Evolutionary conservation across 208 protist species (phyloP).

Genomic region (Trypanosoma lewisi): DNA sequence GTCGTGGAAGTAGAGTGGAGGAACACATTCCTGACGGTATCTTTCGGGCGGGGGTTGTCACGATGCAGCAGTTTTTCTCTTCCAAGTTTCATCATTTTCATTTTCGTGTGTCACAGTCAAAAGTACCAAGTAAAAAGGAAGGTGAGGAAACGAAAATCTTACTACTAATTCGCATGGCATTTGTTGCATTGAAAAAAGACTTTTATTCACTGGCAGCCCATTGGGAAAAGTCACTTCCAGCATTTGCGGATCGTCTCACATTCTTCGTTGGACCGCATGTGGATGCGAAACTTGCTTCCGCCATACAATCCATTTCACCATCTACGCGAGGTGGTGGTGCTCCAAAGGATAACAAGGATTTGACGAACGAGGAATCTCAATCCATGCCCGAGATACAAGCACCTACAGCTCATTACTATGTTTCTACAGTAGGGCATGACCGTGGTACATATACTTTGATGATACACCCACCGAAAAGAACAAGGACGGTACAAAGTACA

Average conservation of each 20-base stretch:
- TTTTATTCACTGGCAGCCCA: conserved; percentile 27
- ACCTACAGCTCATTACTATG: conserved; percentile 24
- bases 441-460: conserved; percentile 25
- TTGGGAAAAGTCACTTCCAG: conserved; percentile 18
- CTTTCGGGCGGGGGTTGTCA: conserved; percentile 55
- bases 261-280: conserved; percentile 9
- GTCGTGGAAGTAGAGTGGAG: conserved; percentile 40
- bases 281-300: conserved; percentile 6
- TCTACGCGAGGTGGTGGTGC: background rate
- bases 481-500: background rate
- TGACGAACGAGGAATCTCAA: background rate
- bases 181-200: conserved; percentile 33
- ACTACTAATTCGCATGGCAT: conserved; percentile 56
- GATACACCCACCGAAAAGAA: conserved; percentile 6
- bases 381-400: background rate
- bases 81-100: conserved; percentile 69
- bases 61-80: conserved; percentile 52
- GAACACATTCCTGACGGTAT: conserved; percentile 58
- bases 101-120: conserved; percentile 29
- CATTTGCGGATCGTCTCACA: conserved; percentile 18
- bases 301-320: conserved; percentile 2
- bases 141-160: conserved; percentile 30
- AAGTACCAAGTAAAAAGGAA: conserved; percentile 4
- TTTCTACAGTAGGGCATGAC: conserved; percentile 23
- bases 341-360: background rate